These are phyloP conservation scores for Wickerhamiella brachini DNA, from an alignment of 805 yeast species.

Conservation along the genomic window DNA sequence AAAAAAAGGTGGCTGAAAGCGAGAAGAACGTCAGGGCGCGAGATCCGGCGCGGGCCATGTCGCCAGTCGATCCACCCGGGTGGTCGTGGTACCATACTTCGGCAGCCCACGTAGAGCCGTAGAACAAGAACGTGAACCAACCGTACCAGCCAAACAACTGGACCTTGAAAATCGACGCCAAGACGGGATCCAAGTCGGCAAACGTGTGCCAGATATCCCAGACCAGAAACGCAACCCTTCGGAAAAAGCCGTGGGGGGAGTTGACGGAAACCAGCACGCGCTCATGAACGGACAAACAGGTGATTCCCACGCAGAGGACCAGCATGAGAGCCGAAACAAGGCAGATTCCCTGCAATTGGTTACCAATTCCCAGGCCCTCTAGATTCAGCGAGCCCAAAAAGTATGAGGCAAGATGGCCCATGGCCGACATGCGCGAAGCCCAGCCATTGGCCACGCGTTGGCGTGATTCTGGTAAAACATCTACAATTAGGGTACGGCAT, in stretches of 20 bases:
- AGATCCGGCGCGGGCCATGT: slow-evolving; percentile 24
- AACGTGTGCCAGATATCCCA: slow-evolving; percentile 7
- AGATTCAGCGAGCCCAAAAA: slow-evolving; percentile 38
- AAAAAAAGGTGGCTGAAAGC: slow-evolving; percentile 17
- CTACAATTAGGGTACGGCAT: slow-evolving; percentile 47
- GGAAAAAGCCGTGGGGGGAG: slow-evolving; percentile 20
- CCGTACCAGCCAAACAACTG: slow-evolving; percentile 59
- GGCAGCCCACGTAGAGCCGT: slow-evolving; percentile 53
- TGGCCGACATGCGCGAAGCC: slow-evolving; percentile 53
- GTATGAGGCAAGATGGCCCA: slow-evolving; percentile 45
- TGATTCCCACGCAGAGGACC: slow-evolving; percentile 27
- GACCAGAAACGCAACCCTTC: background rate
- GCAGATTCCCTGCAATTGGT: slow-evolving; percentile 41
- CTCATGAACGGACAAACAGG: slow-evolving; percentile 34
- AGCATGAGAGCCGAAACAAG: slow-evolving; percentile 31
- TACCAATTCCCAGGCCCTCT: slow-evolving; percentile 30
- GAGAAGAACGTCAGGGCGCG: slow-evolving; percentile 25
- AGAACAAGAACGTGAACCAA: slow-evolving; percentile 51
- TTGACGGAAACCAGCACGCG: slow-evolving; percentile 33
- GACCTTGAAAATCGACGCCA: slow-evolving; percentile 37
- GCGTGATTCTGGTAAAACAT: slow-evolving; percentile 41
- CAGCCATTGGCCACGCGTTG: slow-evolving; percentile 50
- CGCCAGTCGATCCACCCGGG: slow-evolving; percentile 20
- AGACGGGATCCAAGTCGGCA: slow-evolving; percentile 33
- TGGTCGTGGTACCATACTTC: slow-evolving; percentile 36